These are phyloP conservation scores for Spizellomyces sp. DNA, from an alignment of 192 early-diverging fungal species.

Conservation along the genomic window DNA sequence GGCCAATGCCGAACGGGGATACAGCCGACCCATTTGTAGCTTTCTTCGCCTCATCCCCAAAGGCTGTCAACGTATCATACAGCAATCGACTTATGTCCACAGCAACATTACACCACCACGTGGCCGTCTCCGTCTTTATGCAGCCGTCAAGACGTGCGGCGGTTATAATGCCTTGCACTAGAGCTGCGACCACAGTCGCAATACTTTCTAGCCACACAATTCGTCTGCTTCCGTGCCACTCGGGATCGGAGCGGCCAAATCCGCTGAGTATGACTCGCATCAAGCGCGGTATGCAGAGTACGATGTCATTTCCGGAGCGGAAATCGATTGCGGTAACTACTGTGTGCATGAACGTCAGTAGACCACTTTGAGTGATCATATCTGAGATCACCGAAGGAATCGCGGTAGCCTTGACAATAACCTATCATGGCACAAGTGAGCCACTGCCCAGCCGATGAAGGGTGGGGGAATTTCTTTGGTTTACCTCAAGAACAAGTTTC, in stretches of 20 bases:
- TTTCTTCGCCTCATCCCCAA: too few species aligned
- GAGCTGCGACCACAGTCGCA: too few species aligned
- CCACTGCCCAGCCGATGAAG: constrained; percentile 27
- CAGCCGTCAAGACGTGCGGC: too few species aligned
- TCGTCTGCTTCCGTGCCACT: constrained; percentile 18
- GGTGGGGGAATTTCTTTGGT: too few species aligned
- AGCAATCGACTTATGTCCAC: too few species aligned
- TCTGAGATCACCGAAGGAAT: constrained; percentile 61
- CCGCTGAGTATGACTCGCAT: constrained; percentile 5
- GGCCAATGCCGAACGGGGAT: too few species aligned
- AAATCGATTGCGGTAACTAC: constrained; percentile 2
- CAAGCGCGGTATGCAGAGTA: background rate
- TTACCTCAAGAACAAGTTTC: constrained; percentile 30
- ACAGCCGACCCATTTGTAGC: too few species aligned
- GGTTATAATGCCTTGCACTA: too few species aligned
- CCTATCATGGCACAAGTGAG: background rate
- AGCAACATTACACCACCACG: too few species aligned
- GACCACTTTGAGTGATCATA: constrained; percentile 60
- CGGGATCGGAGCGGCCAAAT: background rate
- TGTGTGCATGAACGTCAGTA: constrained; percentile 58
- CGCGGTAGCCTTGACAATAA: constrained; percentile 53
- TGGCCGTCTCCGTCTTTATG: too few species aligned
- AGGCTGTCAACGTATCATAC: too few species aligned
- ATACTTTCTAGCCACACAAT: too few species aligned
- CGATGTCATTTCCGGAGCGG: background rate